These are phyloP conservation scores for Talaromyces sp. DNA, from an alignment of 2,329 filamentous ascomycete genomes.

Conservation along the genomic window DNA sequence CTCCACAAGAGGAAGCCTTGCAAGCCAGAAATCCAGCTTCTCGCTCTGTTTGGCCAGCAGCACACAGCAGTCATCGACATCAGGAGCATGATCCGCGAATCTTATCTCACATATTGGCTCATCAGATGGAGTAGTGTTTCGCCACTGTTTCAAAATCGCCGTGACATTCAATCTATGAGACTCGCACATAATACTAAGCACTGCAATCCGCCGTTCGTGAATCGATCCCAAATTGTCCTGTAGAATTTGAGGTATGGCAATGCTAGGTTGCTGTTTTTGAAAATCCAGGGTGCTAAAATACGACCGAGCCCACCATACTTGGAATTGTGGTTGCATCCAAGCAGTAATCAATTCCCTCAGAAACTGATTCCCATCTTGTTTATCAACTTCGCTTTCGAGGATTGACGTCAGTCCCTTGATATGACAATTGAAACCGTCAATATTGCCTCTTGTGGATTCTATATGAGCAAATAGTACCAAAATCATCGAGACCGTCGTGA, in stretches of 20 bases:
- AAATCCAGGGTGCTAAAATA: constrained; percentile 26
- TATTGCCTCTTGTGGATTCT: neutral
- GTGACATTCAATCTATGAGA: neutral
- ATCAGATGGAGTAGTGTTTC: neutral
- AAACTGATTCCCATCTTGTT: neutral
- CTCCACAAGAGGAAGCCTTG: neutral
- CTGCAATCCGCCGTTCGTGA: neutral
- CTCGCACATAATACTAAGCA: neutral
- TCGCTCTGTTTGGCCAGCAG: neutral
- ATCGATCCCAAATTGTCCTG: neutral
- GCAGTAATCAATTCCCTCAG: constrained; percentile 21
- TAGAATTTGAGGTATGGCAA: neutral
- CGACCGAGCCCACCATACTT: constrained; percentile 28
- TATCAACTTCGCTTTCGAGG: neutral
- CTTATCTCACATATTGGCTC: neutral
- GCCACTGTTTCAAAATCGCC: neutral
- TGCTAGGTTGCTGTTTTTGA: constrained; percentile 18
- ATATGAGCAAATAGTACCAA: neutral
- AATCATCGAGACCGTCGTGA: neutral
- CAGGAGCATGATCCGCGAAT: neutral
- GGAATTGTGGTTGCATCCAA: constrained; percentile 25
- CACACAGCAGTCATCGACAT: neutral
- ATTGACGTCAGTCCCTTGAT: neutral
- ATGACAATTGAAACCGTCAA: neutral
- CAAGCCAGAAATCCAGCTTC: neutral